phyloP scores from a whole-genome alignment of 1,139 yeast genomes.

The Taphrina deformans region DNA sequence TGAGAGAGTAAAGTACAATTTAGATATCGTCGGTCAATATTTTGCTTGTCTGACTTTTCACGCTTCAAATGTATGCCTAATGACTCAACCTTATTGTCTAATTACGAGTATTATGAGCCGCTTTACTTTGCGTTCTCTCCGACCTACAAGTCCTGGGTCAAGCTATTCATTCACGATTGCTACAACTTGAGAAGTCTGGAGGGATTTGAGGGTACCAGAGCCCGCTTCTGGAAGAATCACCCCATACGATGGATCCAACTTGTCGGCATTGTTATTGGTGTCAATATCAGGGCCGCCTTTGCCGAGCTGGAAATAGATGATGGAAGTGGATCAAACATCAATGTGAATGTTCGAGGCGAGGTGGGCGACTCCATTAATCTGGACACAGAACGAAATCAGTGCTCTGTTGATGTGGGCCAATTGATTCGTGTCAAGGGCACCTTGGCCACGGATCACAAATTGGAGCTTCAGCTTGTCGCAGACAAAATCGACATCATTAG shows the following conservation, averaged over 20 bases:
- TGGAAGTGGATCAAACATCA: slow-evolving; percentile 31
- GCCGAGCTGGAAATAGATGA: slow-evolving; percentile 32
- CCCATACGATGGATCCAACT: slow-evolving; percentile 35
- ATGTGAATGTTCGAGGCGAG: not conserved
- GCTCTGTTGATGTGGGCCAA: slow-evolving; percentile 25
- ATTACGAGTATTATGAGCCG: slow-evolving; percentile 27
- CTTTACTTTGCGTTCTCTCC: slow-evolving; percentile 20
- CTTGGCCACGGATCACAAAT: not conserved
- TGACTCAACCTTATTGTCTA: not conserved
- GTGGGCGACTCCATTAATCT: slow-evolving; percentile 2
- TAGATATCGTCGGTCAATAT: too few relatives aligned
- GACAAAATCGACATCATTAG: slow-evolving; percentile 10
- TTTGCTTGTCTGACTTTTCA: too few relatives aligned
- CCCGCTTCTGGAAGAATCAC: slow-evolving; percentile 34
- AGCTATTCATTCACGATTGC: slow-evolving; percentile 30
- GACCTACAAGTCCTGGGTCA: slow-evolving; percentile 34
- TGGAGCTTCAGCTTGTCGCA: slow-evolving; percentile 17
- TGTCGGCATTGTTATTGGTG: slow-evolving; percentile 33
- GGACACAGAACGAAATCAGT: not conserved
- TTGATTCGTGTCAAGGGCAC: slow-evolving; percentile 31
- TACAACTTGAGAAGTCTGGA: not conserved
- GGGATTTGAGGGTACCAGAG: slow-evolving; percentile 31
- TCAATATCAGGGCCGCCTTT: slow-evolving; percentile 4
- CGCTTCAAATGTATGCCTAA: not conserved
- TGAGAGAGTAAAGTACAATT: too few relatives aligned